Evolutionary conservation across 2,329 filamentous ascomycete genomes (phyloP).

Genomic region (Pseudocercospora pini-densiflorae): DNA sequence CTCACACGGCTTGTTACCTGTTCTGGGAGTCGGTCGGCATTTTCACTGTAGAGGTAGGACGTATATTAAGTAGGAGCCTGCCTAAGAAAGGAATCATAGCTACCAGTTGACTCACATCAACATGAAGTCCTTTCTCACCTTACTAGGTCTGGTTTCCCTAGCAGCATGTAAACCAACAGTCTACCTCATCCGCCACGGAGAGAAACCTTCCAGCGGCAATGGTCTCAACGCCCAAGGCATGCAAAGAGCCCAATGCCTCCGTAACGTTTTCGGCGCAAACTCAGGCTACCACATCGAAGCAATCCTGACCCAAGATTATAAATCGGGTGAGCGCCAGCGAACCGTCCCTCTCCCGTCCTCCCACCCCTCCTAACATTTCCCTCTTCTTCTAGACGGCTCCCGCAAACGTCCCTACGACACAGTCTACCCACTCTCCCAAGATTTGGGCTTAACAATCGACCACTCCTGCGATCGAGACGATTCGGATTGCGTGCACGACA

Average conservation of each 20-base stretch:
- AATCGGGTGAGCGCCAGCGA: slow-evolving; percentile 44
- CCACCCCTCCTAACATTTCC: background rate
- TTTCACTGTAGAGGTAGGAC: too few relatives aligned
- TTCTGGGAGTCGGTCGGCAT: background rate
- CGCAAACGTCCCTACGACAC: slow-evolving; percentile 61
- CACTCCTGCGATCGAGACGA: slow-evolving; percentile 62
- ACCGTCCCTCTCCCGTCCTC: background rate
- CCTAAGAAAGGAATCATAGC: too few relatives aligned
- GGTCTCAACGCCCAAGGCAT: slow-evolving; percentile 59
- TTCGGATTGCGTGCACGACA: slow-evolving; percentile 57
- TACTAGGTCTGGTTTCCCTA: slow-evolving; percentile 23
- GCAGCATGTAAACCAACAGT: slow-evolving; percentile 52
- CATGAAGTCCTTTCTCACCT: slow-evolving; percentile 29
- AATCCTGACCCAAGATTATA: slow-evolving; percentile 62
- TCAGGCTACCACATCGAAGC: slow-evolving; percentile 61
- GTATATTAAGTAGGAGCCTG: too few relatives aligned
- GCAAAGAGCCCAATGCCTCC: slow-evolving; percentile 63
- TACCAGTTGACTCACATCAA: too few relatives aligned
- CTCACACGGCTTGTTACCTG: slow-evolving; percentile 8
- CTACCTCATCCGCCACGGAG: slow-evolving; percentile 67
- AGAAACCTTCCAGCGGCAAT: slow-evolving; percentile 59
- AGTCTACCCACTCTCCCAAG: slow-evolving; percentile 59
- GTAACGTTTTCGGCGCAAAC: slow-evolving; percentile 57
- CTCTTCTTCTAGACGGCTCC: slow-evolving; percentile 49
- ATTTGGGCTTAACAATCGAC: slow-evolving; percentile 61